Conservation (phyloP, 768 basidiomycete species). For the Russula virescens region DNA sequence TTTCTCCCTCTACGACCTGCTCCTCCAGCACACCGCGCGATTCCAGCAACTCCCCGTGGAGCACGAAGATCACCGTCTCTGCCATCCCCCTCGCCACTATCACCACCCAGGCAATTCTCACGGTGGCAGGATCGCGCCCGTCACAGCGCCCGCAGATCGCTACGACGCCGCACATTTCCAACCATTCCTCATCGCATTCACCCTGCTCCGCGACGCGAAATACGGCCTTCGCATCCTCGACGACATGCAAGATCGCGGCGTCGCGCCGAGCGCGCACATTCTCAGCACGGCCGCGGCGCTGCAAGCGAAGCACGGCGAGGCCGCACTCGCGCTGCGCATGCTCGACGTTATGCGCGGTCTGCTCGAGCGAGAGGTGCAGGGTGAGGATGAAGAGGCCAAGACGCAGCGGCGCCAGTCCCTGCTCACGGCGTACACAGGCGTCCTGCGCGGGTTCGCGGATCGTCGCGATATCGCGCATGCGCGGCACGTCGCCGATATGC, state of each 20-base stretch:
- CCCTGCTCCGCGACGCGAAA: slow-evolving; percentile 29
- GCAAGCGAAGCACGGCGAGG: slow-evolving; percentile 40
- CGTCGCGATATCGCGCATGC: background rate
- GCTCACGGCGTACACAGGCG: background rate
- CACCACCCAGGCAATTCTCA: background rate
- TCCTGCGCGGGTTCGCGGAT: slow-evolving; percentile 13
- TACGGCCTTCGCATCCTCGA: slow-evolving; percentile 38
- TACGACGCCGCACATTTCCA: slow-evolving; percentile 43
- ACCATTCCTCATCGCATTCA: slow-evolving; percentile 45
- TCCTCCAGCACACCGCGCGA: slow-evolving; percentile 28
- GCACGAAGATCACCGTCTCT: background rate
- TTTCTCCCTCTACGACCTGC: slow-evolving; percentile 40
- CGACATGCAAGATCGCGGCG: slow-evolving; percentile 47
- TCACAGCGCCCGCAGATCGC: background rate
- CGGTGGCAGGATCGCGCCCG: background rate
- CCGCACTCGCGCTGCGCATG: slow-evolving; percentile 35
- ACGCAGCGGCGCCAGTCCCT: background rate
- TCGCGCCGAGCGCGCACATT: slow-evolving; percentile 43
- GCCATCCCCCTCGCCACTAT: background rate
- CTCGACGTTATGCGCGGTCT: slow-evolving; percentile 26
- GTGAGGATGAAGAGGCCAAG: background rate
- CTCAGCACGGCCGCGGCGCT: slow-evolving; percentile 45
- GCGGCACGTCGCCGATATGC: background rate
- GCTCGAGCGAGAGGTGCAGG: background rate
- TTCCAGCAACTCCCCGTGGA: background rate